These are phyloP conservation scores for Magnolia officinalis DNA, from an alignment of 164 flowering plant species.

Conservation along the genomic window DNA sequence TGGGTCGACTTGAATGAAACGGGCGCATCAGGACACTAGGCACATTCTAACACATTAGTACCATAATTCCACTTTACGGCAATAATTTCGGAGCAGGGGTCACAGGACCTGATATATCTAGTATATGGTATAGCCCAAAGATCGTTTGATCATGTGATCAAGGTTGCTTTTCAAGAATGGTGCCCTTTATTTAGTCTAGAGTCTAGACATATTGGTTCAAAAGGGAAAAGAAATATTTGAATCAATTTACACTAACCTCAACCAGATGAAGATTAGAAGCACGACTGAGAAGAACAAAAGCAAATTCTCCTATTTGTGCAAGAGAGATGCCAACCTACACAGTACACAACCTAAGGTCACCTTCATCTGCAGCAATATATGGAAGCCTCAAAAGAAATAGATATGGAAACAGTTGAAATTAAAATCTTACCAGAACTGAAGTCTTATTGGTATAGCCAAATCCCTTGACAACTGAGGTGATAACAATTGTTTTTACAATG, in stretches of 20 bases:
- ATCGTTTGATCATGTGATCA: not conserved
- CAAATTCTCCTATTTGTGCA: constrained; percentile 97
- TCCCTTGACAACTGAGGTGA: constrained; percentile 71
- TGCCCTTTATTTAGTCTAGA: too few relatives aligned
- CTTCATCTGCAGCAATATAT: constrained; percentile 7
- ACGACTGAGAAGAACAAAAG: constrained; percentile 95
- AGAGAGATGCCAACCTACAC: constrained; percentile 92
- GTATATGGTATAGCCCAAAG: not conserved
- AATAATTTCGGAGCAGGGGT: too few relatives aligned
- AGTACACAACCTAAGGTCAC: constrained; percentile 3
- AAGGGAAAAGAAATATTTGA: not conserved
- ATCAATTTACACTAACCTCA: constrained; percentile 52
- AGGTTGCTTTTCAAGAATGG: too few relatives aligned
- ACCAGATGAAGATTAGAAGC: constrained; percentile 93
- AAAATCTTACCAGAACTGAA: constrained; percentile 64
- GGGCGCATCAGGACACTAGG: too few relatives aligned
- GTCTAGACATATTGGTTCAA: too few relatives aligned
- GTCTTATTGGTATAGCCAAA: constrained; percentile 87
- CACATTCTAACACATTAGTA: too few relatives aligned
- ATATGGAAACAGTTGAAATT: not conserved
- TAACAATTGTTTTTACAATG: constrained; percentile 66
- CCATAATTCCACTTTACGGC: too few relatives aligned
- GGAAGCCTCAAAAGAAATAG: constrained; percentile 2
- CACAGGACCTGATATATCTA: not conserved
- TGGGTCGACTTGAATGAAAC: too few relatives aligned